Base-by-base conservation (phyloP, 257 asterid genomes). In the Ehretia macrophylla region DNA sequence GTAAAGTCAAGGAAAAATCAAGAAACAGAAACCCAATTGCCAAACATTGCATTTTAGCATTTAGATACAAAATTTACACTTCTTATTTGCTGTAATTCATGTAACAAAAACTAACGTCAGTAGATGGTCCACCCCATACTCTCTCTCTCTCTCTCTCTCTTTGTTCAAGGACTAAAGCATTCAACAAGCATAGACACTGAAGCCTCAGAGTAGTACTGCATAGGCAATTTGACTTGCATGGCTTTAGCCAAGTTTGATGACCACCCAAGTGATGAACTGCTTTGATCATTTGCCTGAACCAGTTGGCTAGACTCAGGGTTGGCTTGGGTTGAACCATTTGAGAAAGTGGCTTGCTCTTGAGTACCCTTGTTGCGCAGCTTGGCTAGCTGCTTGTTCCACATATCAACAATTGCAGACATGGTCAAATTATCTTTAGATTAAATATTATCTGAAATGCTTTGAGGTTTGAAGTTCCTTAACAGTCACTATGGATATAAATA, bases 381-480 rank as follows among this genome's bases (percentile, higher is more conserved):
- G 56, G 80, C 80, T 22, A 64, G 22, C 75, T 78, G 83, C 44
- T 58, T 60, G 16, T 64, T 83, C 85, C 87, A 82, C 8, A 63
- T 82, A 59, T 82, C 94, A 62, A 76, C 72, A 17, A 81, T 55
- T 62, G 68, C 76, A 47, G 86, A 75, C 93, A 76, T 80, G 19
- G 17, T 14, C 18, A 13, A 32, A 18, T 9, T 9, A 65, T 18
- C 17, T 13, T 14, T 47, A 0, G 12, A 40, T 38, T 18, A 59
- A 9, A 8, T n/a, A n/a, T n/a, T n/a, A n/a, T n/a, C n/a, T n/a
- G n/a, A n/a, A n/a, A n/a, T n/a, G n/a, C n/a, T n/a, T n/a, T n/a
- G n/a, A n/a, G n/a, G n/a, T n/a, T n/a, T n/a, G n/a, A n/a, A n/a
- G n/a, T n/a, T n/a, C n/a, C n/a, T n/a, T n/a, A n/a, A n/a, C n/a